A percentile compares a stretch with the other conserved stretches of the same genome.
Conservation (phyloP, 2,329 filamentous ascomycete genomes). For the Coleophoma crateriformis region DNA sequence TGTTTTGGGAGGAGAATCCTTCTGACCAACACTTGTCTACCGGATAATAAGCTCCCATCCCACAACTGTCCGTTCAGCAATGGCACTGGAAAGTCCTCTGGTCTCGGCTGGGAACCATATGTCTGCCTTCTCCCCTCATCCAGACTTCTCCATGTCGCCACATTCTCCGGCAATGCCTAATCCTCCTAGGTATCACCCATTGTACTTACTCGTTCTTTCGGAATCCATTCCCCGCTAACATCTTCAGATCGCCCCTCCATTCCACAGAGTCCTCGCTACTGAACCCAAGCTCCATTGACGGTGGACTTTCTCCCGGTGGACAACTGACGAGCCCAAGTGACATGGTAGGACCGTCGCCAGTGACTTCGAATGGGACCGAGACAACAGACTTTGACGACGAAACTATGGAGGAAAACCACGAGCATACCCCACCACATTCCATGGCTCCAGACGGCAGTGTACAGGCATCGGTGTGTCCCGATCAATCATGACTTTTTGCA, state of each 20-base stretch:
- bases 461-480: neutral
- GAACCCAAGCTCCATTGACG: slow-evolving; percentile 41
- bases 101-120: slow-evolving; percentile 54
- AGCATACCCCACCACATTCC: slow-evolving; percentile 29
- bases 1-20: neutral
- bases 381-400: slow-evolving; percentile 82
- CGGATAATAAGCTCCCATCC: too few species aligned
- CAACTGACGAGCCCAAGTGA: slow-evolving; percentile 59
- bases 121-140: slow-evolving; percentile 46
- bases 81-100: slow-evolving; percentile 59
- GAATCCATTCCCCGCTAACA: slow-evolving; percentile 6
- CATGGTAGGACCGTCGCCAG: slow-evolving; percentile 74
- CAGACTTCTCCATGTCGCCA: slow-evolving; percentile 49
- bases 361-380: slow-evolving; percentile 79
- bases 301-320: slow-evolving; percentile 19
- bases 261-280: slow-evolving; percentile 42
- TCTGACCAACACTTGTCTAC: too few species aligned
- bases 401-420: slow-evolving; percentile 39
- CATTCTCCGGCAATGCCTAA: slow-evolving; percentile 40
- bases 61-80: slow-evolving; percentile 20
- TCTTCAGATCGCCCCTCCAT: slow-evolving; percentile 36
- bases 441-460: slow-evolving; percentile 18
- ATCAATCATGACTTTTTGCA: slow-evolving; percentile 11
- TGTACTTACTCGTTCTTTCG: slow-evolving; percentile 31
- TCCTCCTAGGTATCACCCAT: slow-evolving; percentile 41